These are phyloP conservation scores for Paecilomyces variotii DNA, from an alignment of 2,329 filamentous ascomycete genomes.

Conservation along the genomic window DNA sequence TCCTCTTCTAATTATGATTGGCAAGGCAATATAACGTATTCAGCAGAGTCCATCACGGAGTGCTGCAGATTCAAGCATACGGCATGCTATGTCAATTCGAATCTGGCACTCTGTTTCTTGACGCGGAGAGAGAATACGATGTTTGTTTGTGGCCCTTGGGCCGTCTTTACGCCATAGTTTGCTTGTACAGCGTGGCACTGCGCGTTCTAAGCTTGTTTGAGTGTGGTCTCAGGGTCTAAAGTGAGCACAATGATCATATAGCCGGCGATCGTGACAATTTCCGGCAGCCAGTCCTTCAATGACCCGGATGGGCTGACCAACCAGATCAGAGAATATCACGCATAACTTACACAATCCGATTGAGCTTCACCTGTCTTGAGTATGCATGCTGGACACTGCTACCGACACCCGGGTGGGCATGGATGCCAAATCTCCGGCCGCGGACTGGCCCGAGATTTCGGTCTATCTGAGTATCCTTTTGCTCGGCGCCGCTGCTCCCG, in stretches of 20 bases:
- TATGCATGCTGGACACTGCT: neutral
- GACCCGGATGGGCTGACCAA: neutral
- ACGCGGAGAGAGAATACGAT: no score
- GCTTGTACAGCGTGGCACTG: neutral
- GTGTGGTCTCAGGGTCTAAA: neutral
- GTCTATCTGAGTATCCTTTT: neutral
- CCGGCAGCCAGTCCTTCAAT: neutral
- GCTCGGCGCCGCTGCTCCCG: neutral
- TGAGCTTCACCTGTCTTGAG: neutral
- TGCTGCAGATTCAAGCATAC: neutral
- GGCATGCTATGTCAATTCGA: neutral
- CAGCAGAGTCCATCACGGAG: neutral
- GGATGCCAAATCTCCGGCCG: neutral
- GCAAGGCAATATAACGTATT: neutral
- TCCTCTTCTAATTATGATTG: neutral
- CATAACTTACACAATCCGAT: neutral
- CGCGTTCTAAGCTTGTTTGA: neutral
- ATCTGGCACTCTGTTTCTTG: no score
- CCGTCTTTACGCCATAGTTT: neutral
- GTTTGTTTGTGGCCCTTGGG: neutral
- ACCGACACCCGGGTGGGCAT: no score
- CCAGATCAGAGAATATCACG: neutral
- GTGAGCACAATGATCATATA: neutral
- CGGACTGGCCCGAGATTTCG: neutral
- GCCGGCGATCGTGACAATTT: neutral